Base-by-base conservation (phyloP, 2,329 filamentous ascomycete genomes). In the Didymella segeticola region DNA sequence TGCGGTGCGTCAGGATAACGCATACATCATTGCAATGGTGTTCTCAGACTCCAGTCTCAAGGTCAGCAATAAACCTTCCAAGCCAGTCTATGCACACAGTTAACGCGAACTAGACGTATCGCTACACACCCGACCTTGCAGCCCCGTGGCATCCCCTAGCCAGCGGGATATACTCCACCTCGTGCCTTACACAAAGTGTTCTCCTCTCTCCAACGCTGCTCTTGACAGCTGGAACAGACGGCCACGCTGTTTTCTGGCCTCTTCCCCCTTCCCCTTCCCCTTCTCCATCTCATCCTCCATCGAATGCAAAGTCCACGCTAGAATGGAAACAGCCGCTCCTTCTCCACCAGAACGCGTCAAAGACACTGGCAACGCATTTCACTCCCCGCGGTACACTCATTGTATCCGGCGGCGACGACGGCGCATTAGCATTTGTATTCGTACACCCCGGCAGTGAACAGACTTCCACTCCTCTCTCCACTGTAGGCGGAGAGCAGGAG, bases 331-430 rank as follows among this genome's bases (percentile, higher is more conserved):
- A 66, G 23, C 64, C 67, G 6, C 56, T 53, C 10, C 61, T 57
- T 29, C 64, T 93, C 20, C 95, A 98, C 67, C 91, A 96, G 64
- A 96, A 84, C 72, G 86, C 88, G 43, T 85, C 97, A 70, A 96
- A 96, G 71, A 67, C 73, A 0, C 70, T 83, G 52, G 69, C 76
- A 3, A 46, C 75, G 4, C 53, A 71, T 1, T 38, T 64, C 23
- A 45, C 79, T 12, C 61, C 66, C 15, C 29, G 69, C 25, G 64
- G 62, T n/a, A 60, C 74, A 45, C 61, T 89, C 1, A 68, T 96
- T 15, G 72, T 90, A 4, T 92, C 91, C 0, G 91, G 90, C 22
- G 92, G 95, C 19, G 95, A 99, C 65, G 95, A 98, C 73, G 95
- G 95, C 57, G 88, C 89, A 3, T 73, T 98, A 0, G 87, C 82